phyloP scores from a whole-genome alignment of 352 stramenopile species.

The Pythium sukuiense region DNA sequence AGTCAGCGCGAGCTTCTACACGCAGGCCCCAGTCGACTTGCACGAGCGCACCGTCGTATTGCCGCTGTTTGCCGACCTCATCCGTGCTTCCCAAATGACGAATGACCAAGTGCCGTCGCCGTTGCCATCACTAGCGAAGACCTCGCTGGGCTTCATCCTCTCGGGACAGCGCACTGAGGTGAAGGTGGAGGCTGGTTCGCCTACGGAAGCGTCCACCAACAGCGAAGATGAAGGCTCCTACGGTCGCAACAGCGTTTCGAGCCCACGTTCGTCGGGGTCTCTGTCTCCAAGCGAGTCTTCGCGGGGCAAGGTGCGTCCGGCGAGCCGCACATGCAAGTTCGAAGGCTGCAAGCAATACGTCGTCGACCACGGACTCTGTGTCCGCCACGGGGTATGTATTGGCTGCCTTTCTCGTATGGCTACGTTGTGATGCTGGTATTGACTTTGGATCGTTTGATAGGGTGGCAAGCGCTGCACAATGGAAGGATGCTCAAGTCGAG shows the following conservation, averaged over 20 bases:
- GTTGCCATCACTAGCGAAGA: slow-evolving; percentile 33
- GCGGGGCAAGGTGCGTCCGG: slow-evolving; percentile 30
- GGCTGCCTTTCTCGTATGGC: not conserved
- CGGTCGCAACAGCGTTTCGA: slow-evolving; percentile 5
- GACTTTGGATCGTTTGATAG: slow-evolving; percentile 20
- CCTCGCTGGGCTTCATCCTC: slow-evolving; percentile 68
- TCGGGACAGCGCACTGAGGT: slow-evolving; percentile 31
- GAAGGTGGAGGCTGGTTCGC: not conserved
- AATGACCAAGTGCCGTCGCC: slow-evolving; percentile 9
- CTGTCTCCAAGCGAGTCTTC: slow-evolving; percentile 6
- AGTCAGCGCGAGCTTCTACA: slow-evolving; percentile 8
- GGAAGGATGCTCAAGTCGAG: slow-evolving; percentile 58
- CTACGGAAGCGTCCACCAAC: not conserved
- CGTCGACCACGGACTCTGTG: slow-evolving; percentile 66
- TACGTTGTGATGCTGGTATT: not conserved
- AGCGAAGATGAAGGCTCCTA: slow-evolving; percentile 16
- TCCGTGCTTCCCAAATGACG: slow-evolving; percentile 23
- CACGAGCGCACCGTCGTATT: slow-evolving; percentile 7
- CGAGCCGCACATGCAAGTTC: slow-evolving; percentile 65
- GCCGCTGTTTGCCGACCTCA: slow-evolving; percentile 25
- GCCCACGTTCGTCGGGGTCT: slow-evolving; percentile 1
- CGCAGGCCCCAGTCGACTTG: not conserved
- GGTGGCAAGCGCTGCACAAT: slow-evolving; percentile 62
- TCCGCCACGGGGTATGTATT: slow-evolving; percentile 57
- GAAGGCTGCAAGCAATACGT: slow-evolving; percentile 72